Base-by-base conservation (phyloP, 768 basidiomycete genomes). In the Phanerodontia chrysosporium region DNA sequence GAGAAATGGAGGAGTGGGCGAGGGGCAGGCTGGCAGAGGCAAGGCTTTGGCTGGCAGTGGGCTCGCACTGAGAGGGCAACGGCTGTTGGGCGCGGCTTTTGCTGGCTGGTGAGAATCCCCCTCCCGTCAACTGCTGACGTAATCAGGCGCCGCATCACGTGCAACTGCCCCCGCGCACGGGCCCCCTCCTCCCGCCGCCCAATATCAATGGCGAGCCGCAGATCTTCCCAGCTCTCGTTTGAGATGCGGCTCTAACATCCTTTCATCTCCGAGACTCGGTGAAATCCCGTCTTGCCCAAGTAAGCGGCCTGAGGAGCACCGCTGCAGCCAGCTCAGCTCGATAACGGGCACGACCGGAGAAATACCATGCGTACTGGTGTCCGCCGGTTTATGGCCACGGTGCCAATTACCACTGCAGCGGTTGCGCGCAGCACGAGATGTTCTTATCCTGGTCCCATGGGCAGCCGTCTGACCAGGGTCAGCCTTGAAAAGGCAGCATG, bases 41-140 rank as follows among this genome's bases (percentile, higher is more conserved):
- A 49, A 36, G 44, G 59, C 59, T 55, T 55, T 60, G 59, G 48
- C 53, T 55, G 59, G 54, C 45, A 51, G 45, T 44, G 49, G 45
- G 59, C 59, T 56, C 49, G 45, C 35, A 22, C 49, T 58, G 58
- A 48, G 45, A 46, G 55, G 49, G 54, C 53, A 13, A 46, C 32
- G 35, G 14, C 59, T 44, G 25, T 22, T 32, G 45, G 58, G 49
- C 58, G 58, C 58, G 58, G 49, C 58, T 59, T 59, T 59, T 59
- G 58, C 58, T 42, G 39, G 39, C 39, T 49, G 46, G 29, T 45
- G 28, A 56, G 42, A 56, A 54, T 22, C 55, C 7, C 53, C 9
- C 10, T 18, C 39, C 39, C 39, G 39, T 42, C 39, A 42, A 42
- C 39, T 14, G 21, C 27, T 30, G 7, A 52, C 25, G 30, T 22